Conservation (phyloP, 1,284 basidiomycete species). For the Malassezia caprae region DNA sequence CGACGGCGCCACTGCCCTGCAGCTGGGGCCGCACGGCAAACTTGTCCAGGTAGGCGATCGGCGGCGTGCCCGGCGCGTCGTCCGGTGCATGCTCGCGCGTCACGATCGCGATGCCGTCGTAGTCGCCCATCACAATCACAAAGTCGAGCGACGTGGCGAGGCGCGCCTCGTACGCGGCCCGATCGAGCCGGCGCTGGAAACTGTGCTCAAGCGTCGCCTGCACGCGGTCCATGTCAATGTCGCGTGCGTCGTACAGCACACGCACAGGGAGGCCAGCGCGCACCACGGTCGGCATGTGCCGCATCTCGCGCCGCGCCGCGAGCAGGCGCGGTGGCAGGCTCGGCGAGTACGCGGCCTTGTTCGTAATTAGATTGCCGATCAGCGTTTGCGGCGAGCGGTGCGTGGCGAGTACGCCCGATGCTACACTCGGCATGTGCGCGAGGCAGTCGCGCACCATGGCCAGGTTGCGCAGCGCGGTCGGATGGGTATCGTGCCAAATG, state of each 20-base stretch:
- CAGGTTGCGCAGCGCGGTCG: slow-evolving; percentile 77
- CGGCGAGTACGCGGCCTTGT: slow-evolving; percentile 91
- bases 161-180: slow-evolving; percentile 66
- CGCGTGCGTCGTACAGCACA: slow-evolving; percentile 60
- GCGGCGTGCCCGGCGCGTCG: slow-evolving; percentile 23
- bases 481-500: slow-evolving; percentile 71
- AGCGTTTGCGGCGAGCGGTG: slow-evolving; percentile 90
- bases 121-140: slow-evolving; percentile 88
- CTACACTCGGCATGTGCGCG: slow-evolving; percentile 79
- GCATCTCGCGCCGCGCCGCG: slow-evolving; percentile 70
- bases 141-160: slow-evolving; percentile 73
- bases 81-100: slow-evolving; percentile 61
- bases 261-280: slow-evolving; percentile 77
- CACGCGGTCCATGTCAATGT: slow-evolving; percentile 67
- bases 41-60: slow-evolving; percentile 91
- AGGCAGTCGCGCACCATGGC: slow-evolving; percentile 79
- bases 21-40: slow-evolving; percentile 89
- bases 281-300: slow-evolving; percentile 83
- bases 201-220: slow-evolving; percentile 72
- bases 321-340: slow-evolving; percentile 85
- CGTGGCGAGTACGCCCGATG: slow-evolving; percentile 89
- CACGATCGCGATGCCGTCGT: slow-evolving; percentile 86
- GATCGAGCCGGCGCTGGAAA: slow-evolving; percentile 68
- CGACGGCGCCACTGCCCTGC: slow-evolving; percentile 96
- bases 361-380: slow-evolving; percentile 94